Base-by-base conservation (phyloP, 495 filamentous ascomycete genomes). In the Penicillium goetzii region DNA sequence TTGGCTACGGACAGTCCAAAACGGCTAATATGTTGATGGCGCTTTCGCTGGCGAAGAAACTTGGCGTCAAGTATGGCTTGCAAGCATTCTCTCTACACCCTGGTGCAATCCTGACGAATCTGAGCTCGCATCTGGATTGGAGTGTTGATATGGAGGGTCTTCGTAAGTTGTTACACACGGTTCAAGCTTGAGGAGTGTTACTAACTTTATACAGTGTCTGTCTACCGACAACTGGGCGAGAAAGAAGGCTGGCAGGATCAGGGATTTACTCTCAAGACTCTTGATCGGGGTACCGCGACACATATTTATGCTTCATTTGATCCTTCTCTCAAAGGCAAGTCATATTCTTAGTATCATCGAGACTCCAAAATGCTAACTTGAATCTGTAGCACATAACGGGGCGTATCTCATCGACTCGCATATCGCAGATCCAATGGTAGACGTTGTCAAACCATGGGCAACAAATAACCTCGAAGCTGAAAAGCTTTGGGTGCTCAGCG, bases 11-110 rank as follows among this genome's bases (percentile, higher is more conserved):
- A 14, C 79, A 85, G 58, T 79, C 78, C 58, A 88, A 87, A 68
- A 85, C 85, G 34, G 85, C 84, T 19, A 86, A 87, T 56, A 80
- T 88, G 47, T 53, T 87, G 23, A 81, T 85, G 47, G 79, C 82
- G 9, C 41, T 80, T 11, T 79, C 78, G 3, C 67, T 87, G 32
- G 79, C 83, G 32, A 59, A 74, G 15, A 72, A 76, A 21, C 58
- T 83, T 43, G 43, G 65, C 0, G 17, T 59, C 8, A 67, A 62
- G 32, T 53, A 62, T 19, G 76, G 74, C 15, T 40, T 81, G 1
- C 52, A 58, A 3, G 74, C 76, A 3, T 75, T 74, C 45, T 78
- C 74, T 28, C 57, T 83, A 43, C 80, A 87, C 59, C 82, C 82
- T 0, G 83, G 84, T n/a, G 66, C 66, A 2, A 68, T 73, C 33